phyloP scores from a whole-genome alignment of 805 yeast genomes.

The Candida sakaeoensis region DNA sequence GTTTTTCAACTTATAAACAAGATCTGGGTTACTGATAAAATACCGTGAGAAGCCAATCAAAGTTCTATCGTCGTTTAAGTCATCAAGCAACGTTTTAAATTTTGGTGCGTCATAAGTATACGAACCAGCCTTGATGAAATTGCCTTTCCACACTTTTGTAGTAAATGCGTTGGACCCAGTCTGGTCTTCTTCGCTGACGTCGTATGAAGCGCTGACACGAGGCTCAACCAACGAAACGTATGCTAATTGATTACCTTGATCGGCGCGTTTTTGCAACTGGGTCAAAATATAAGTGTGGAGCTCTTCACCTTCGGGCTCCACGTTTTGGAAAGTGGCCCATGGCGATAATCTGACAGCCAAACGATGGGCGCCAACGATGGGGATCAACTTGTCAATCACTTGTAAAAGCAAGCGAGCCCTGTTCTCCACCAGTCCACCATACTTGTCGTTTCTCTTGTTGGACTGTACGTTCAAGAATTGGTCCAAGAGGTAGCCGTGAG shows the following conservation, averaged over 20 bases:
- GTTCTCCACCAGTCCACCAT: constrained; percentile 26
- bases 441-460: constrained; percentile 23
- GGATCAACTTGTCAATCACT: constrained; percentile 19
- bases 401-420: constrained; percentile 18
- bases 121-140: constrained; percentile 17
- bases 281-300: constrained; percentile 28
- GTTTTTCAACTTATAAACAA: constrained; percentile 33
- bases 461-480: constrained; percentile 18
- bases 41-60: constrained; percentile 38
- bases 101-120: constrained; percentile 22
- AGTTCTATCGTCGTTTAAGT: constrained; percentile 29
- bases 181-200: constrained; percentile 18
- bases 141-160: constrained; percentile 26
- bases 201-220: constrained; percentile 21
- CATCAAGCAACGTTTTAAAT: constrained; percentile 13
- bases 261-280: constrained; percentile 31
- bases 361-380: constrained; percentile 30
- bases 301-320: constrained; percentile 26
- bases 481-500: constrained; percentile 27
- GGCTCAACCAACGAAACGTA: constrained; percentile 38
- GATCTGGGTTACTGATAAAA: constrained; percentile 44
- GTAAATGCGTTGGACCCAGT: constrained; percentile 21
- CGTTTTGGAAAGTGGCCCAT: constrained; percentile 29
- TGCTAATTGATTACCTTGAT: constrained; percentile 27
- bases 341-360: constrained; percentile 34